Evolutionary conservation across 1,139 yeast species (phyloP), one percentile per base, ranked within the genome.

Genomic region (Meyerozyma athensensis): DNA sequence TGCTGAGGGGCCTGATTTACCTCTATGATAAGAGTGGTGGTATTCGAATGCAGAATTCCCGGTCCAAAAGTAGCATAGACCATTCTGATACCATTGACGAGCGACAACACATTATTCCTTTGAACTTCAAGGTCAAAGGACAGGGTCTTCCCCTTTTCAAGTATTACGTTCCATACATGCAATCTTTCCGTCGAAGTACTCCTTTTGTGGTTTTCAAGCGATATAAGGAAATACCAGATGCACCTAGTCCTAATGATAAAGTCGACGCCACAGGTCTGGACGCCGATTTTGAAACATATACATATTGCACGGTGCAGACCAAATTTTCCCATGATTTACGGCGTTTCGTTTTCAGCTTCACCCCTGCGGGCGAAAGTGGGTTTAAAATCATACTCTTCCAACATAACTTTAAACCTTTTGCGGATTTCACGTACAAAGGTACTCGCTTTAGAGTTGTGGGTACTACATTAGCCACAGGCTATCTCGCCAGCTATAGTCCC

Each of bases 361-460:
- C 40, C n/a, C 54, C 58, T 5, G 44, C 43, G 4, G 44, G 44
- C 5, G 35, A 33, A 14, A 36, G 42, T 7, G 20, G 42, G 6
- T 58, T 65, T 41, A 58, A 54, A 34, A 43, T 69, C 4, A 33
- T 63, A 6, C 45, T 60, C 39, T 68, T 67, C 41, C 65, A 65
- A 47, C 62, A 65, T 48, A 62, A 61, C 37, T 58, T 51, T 42
- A 55, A 60, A 37, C 71, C 74, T 2, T 66, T 63, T 48, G 56
- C 71, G 9, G 76, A 70, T 46, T 70, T 70, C 46, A 50, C 38
- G 22, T 68, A 65, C 43, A 58, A 59, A 33, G 46, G 46, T 22
- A 68, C 74, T 2, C 47, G 73, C 19, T 70, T 70, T 44, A 50
- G 76, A 36, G 51, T 68, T 2, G 40, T 63, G 18, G 75, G 76